Evolutionary conservation across 2,329 filamentous ascomycete genomes (phyloP).

Genomic region (Conoideocrella luteorostrata): DNA sequence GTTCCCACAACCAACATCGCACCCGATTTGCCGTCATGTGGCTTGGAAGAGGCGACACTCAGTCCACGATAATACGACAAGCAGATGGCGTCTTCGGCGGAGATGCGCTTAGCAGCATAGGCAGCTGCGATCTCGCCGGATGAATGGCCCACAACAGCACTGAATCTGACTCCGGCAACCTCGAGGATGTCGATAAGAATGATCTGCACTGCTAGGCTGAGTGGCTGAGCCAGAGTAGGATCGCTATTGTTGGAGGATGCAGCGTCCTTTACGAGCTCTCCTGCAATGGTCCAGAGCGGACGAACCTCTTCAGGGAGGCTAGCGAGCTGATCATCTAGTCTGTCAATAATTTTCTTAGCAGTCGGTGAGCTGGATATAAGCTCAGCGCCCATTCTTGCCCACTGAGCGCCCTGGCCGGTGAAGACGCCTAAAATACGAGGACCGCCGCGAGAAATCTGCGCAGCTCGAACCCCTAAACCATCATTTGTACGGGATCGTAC

Average conservation of each 20-base stretch:
- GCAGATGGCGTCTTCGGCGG: slow-evolving; percentile 3
- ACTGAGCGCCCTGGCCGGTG: slow-evolving; percentile 29
- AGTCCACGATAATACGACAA: slow-evolving; percentile 9
- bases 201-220: slow-evolving; percentile 32
- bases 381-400: slow-evolving; percentile 24
- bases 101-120: slow-evolving; percentile 23
- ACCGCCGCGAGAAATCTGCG: background rate
- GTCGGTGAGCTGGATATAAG: slow-evolving; percentile 15
- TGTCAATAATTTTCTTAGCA: background rate
- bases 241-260: too few relatives aligned
- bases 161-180: slow-evolving; percentile 21
- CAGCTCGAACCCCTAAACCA: background rate
- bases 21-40: background rate
- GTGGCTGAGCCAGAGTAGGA: slow-evolving; percentile 20
- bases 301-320: background rate
- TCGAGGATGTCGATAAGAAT: slow-evolving; percentile 31
- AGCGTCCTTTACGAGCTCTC: too few relatives aligned
- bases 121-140: slow-evolving; percentile 36
- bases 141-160: slow-evolving; percentile 32
- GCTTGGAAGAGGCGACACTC: background rate
- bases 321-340: slow-evolving; percentile 1
- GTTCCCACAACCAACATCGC: slow-evolving; percentile 18
- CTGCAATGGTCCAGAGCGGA: slow-evolving; percentile 5
- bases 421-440: slow-evolving; percentile 21
- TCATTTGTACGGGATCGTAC: background rate